Conservation (phyloP, 192 early-diverging fungal species). For the Coemansia sp. region DNA sequence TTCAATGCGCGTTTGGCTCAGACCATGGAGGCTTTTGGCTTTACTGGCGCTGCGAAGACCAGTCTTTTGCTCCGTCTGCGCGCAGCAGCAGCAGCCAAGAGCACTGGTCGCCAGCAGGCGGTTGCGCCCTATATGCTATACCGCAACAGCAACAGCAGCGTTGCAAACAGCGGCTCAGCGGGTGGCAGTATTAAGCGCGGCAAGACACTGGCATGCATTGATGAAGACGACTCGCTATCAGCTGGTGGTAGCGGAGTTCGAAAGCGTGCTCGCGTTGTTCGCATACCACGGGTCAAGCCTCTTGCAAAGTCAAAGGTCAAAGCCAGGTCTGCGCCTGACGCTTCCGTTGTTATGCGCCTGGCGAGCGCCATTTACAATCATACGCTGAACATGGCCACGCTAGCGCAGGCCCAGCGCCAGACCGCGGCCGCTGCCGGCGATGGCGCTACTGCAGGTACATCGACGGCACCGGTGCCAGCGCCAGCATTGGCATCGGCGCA, state of each 20-base stretch:
- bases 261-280: conserved; percentile 43
- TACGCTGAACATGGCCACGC: conserved; percentile 38
- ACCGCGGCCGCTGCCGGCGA: background rate
- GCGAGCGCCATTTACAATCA: conserved; percentile 55
- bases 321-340: conserved; percentile 17
- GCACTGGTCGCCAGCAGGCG: conserved; percentile 45
- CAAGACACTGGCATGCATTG: conserved; percentile 5
- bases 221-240: conserved; percentile 9
- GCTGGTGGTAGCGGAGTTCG: conserved; percentile 13
- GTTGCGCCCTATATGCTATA: conserved; percentile 50
- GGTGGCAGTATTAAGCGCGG: background rate
- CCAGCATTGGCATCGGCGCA: too few species aligned
- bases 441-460: background rate
- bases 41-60: conserved; percentile 44
- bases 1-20: conserved; percentile 50
- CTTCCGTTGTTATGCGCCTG: conserved; percentile 42
- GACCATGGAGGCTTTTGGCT: conserved; percentile 55
- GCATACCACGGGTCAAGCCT: conserved; percentile 39
- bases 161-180: background rate
- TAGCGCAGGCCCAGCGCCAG: conserved; percentile 28
- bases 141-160: conserved; percentile 9
- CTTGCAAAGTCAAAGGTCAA: conserved; percentile 10
- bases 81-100: conserved; percentile 48
- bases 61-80: conserved; percentile 45
- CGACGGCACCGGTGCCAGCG: too few species aligned